Conservation (phyloP, 2,329 filamentous ascomycete genomes). For the Juglanconis sp. region DNA sequence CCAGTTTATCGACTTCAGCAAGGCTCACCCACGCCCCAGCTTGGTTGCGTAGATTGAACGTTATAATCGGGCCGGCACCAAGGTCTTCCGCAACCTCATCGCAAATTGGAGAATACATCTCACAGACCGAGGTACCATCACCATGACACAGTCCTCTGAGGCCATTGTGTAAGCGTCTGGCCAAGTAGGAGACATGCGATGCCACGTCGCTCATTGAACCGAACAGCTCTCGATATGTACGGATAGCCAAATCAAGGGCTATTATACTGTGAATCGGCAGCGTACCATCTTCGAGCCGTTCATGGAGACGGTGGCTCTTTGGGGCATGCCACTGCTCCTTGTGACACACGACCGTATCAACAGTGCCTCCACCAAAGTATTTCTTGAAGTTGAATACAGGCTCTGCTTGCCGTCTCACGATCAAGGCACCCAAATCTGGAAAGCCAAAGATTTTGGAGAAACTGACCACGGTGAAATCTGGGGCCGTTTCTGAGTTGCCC, state of each 20-base stretch:
- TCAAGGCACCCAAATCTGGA: slow-evolving; percentile 80
- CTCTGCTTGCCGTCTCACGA: slow-evolving; percentile 71
- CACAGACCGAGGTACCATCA: slow-evolving; percentile 65
- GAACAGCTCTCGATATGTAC: slow-evolving; percentile 66
- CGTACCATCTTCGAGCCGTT: slow-evolving; percentile 86
- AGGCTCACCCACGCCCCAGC: slow-evolving; percentile 74
- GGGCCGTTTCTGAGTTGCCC: slow-evolving; percentile 54
- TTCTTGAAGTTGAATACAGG: slow-evolving; percentile 61
- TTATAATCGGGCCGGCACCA: slow-evolving; percentile 69
- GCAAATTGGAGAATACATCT: slow-evolving; percentile 54
- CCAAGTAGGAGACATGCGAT: slow-evolving; percentile 66
- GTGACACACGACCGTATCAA: slow-evolving; percentile 80
- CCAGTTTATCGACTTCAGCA: slow-evolving; percentile 82
- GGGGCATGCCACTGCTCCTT: slow-evolving; percentile 79
- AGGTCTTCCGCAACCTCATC: slow-evolving; percentile 21
- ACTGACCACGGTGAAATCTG: slow-evolving; percentile 84
- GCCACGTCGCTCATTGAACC: slow-evolving; percentile 67
- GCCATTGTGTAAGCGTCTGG: slow-evolving; percentile 53
- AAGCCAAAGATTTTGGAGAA: slow-evolving; percentile 99
- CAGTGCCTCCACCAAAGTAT: slow-evolving; percentile 94
- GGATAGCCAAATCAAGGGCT: slow-evolving; percentile 72
- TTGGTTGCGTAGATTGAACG: slow-evolving; percentile 76
- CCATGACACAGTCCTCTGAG: slow-evolving; percentile 62
- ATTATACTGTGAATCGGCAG: slow-evolving; percentile 87
- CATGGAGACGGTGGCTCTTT: slow-evolving; percentile 71